Base-by-base conservation (phyloP, 441 rosid species). In the Adansonia rubrostipa region DNA sequence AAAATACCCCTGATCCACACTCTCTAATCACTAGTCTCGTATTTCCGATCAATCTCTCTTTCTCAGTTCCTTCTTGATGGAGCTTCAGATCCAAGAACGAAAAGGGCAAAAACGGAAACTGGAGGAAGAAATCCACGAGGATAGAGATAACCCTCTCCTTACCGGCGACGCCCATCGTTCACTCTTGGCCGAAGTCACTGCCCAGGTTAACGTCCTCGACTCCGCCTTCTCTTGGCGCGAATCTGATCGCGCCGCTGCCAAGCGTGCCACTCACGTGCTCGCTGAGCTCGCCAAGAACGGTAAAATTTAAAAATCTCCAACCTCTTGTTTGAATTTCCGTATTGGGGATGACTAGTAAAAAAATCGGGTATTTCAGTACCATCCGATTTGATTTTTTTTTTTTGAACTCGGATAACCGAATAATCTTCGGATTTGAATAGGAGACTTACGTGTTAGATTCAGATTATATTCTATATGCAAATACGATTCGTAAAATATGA, bases 241-340 rank as follows among this genome's bases (percentile, higher is more conserved):
- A 81, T 82, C 92, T 73, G 98, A 96, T 94, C 99, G 98, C 48
- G 91, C 98, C 44, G 91, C 94, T 7, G 94, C 96, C 44, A 96
- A 96, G 83, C 98, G 97, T 81, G 97, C 98, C 73, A 89, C 98
- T 80, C 97, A 96, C 75, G 89, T 96, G 79, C 93, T 96, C 14
- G 97, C 99, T 10, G 98, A 94, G 83, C 95, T 94, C 54, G 98
- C 99, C 56, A 94, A 96, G 82, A 91, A 94, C 88, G 99, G 99
- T 94, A 69, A 56, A 54, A 9, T 19, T 22, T 50, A 11, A 22
- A 69, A 63, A 17, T 17, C 50, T 79, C 56, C 13, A 64, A 54
- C 65, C 19, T 66, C 65, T 69, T 48, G 28, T 66, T 56, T 54
- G 45, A 24, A 20, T 45, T 40, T 65, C 8, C 19, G 14, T 42